These are phyloP conservation scores for Plasmodium vivax DNA, from an alignment of 169 alveolate species.

Conservation along the genomic window DNA sequence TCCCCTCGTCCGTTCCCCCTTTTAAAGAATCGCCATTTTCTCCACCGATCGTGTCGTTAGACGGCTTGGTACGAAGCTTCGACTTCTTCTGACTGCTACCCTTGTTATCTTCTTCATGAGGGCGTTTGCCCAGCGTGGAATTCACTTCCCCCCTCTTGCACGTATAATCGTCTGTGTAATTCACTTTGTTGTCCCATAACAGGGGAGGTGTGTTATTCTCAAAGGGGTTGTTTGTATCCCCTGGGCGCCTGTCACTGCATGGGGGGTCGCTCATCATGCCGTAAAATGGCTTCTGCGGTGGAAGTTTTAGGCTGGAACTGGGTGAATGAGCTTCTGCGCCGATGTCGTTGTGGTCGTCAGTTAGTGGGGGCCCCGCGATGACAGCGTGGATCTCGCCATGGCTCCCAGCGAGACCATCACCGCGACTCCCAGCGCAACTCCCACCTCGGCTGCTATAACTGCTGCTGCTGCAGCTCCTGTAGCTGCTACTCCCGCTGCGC, in stretches of 20 bases:
- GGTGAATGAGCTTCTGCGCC: neutral
- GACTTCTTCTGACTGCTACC: neutral
- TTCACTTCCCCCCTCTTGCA: neutral
- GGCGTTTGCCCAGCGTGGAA: neutral
- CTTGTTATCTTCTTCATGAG: conserved; percentile 1
- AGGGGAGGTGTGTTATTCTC: neutral
- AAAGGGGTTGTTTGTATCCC: neutral
- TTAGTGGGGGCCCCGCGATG: neutral
- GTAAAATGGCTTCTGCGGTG: conserved; percentile 6
- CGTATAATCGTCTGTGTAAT: conserved; percentile 1
- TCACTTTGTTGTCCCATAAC: neutral
- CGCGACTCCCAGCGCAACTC: neutral
- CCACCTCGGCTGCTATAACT: neutral
- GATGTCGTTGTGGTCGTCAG: neutral
- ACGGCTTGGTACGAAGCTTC: neutral
- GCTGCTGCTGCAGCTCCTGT: neutral
- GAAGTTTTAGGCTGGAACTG: neutral
- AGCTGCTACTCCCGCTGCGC: neutral
- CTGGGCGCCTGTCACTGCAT: neutral
- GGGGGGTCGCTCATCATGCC: neutral
- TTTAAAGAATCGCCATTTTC: neutral
- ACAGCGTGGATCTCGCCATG: neutral
- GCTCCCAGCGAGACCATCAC: neutral
- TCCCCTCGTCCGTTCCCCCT: neutral
- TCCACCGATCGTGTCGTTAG: neutral